phyloP scores from a whole-genome alignment of 164 flowering plant species.

The Dillenia turbinata region DNA sequence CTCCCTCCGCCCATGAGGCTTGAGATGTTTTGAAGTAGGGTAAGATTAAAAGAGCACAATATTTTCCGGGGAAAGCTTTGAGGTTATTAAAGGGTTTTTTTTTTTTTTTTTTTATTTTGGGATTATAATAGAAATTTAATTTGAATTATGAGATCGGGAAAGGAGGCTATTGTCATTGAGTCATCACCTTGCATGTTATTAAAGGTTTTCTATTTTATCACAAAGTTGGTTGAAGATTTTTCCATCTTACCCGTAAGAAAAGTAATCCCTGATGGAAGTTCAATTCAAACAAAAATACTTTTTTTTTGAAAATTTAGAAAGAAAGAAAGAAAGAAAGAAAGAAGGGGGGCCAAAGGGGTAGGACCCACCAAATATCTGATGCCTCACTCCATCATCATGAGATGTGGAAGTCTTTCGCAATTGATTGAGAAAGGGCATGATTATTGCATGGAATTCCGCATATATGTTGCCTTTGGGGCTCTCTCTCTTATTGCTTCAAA shows the following conservation, averaged over 20 bases:
- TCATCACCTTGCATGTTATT: neutral
- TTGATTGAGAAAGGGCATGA: slow-evolving; percentile 29
- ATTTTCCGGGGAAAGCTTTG: too few relatives aligned
- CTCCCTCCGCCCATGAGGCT: too few relatives aligned
- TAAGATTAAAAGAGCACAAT: too few relatives aligned
- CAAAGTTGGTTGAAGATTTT: slow-evolving; percentile 17
- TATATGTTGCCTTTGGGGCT: neutral
- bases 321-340: neutral
- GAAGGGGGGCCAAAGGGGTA: neutral
- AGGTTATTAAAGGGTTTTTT: too few relatives aligned
- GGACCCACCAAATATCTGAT: slow-evolving; percentile 32
- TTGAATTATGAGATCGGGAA: too few relatives aligned
- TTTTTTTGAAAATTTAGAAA: too few relatives aligned
- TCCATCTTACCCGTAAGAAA: slow-evolving; percentile 4
- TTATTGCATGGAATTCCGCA: slow-evolving; percentile 43
- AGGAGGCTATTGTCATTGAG: too few relatives aligned
- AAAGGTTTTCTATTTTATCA: neutral
- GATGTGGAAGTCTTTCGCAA: slow-evolving; percentile 22
- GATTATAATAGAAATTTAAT: too few relatives aligned
- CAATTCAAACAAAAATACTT: too few relatives aligned
- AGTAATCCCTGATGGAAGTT: neutral
- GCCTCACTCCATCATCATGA: slow-evolving; percentile 33
- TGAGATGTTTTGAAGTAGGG: too few relatives aligned
- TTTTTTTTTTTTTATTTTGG: too few relatives aligned
- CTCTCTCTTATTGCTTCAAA: slow-evolving; percentile 17